Base-by-base conservation (phyloP, 371 early-diverging fungal species). In the Choanephora cucurbitarum region DNA sequence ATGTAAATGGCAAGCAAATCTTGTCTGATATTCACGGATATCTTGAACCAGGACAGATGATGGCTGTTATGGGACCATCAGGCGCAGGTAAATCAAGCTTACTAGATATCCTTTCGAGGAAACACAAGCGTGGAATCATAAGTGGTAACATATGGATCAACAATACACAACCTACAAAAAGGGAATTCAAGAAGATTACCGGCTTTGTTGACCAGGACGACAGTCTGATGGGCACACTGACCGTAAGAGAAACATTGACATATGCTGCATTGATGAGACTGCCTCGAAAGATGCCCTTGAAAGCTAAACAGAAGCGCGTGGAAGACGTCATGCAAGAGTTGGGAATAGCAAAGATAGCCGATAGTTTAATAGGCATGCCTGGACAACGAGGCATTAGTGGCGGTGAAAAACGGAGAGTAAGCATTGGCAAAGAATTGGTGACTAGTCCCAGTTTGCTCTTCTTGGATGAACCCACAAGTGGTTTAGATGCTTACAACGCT, bases 161-260 rank as follows among this genome's bases (percentile, higher is more conserved):
- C 60, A 92, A 92, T 3, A 59, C 66, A 39, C 74, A 77, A 4
- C 83, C 88, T 17, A 80, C 73, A 3, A 66, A 75, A 32, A 66
- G 56, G 8, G 79, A 80, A 33, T 86, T 77, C 60, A 84, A 85
- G 46, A 83, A 77, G 28, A 73, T 88, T 45, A 83, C 79, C 2
- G 93, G 95, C n/a, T 95, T 84, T 73, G 95, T 96, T 0, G 92
- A 94, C 64, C 97, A 97, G 64, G 95, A 96, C 54, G 96, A 96
- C 64, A 80, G 87, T 2, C 71, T 94, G 24, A 88, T 93, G 81
- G 79, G 86, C 0, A 92, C 93, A 0, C 69, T 95, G 49, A 97
- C 98, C 0, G 96, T 96, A 0, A 82, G 89, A 39, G 96, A 97
- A 62, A 89, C 94, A 3, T 77, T 97, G n/a, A 77, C 87, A 60